Conservation (phyloP, 352 stramenopile species). For the Phytophthora idaei region DNA sequence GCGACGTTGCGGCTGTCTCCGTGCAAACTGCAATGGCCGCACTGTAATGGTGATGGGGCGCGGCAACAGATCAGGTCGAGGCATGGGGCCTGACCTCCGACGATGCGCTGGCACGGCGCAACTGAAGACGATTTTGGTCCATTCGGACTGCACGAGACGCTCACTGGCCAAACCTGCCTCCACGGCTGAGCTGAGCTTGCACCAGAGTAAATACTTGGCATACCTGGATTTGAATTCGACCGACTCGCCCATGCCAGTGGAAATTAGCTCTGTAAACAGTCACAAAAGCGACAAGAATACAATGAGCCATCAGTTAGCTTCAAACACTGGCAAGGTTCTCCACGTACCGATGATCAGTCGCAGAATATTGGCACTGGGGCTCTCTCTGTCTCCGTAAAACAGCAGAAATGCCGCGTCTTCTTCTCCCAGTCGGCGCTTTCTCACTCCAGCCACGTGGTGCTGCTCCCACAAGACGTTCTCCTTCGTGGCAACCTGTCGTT, state of each 20-base stretch:
- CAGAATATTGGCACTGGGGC: conserved; percentile 49
- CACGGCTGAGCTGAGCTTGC: conserved; percentile 53
- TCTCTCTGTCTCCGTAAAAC: conserved; percentile 66
- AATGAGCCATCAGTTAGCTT: conserved; percentile 12
- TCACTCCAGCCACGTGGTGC: conserved; percentile 18
- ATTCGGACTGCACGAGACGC: conserved; percentile 60
- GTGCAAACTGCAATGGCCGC: conserved; percentile 49
- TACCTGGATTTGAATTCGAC: conserved; percentile 37
- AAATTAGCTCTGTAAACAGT: conserved; percentile 53
- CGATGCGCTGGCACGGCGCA: conserved; percentile 39
- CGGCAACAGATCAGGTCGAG: conserved; percentile 47
- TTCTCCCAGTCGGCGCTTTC: conserved; percentile 52
- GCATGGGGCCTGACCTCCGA: conserved; percentile 44
- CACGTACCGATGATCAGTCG: conserved; percentile 64
- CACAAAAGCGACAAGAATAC: conserved; percentile 4
- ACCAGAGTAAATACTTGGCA: conserved; percentile 61
- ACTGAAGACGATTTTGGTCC: conserved; percentile 85
- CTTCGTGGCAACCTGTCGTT: conserved; percentile 10
- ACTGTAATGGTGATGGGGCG: conserved; percentile 70
- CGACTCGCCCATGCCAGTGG: conserved; percentile 38
- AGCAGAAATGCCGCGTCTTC: conserved; percentile 73
- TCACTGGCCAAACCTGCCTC: conserved; percentile 42
- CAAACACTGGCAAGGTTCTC: background rate
- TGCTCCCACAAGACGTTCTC: conserved; percentile 18
- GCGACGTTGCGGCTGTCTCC: conserved; percentile 32